Evolutionary conservation across 768 basidiomycete species (phyloP), one percentile per base, ranked within the genome.

Genomic region (Lentinula guzmanii): DNA sequence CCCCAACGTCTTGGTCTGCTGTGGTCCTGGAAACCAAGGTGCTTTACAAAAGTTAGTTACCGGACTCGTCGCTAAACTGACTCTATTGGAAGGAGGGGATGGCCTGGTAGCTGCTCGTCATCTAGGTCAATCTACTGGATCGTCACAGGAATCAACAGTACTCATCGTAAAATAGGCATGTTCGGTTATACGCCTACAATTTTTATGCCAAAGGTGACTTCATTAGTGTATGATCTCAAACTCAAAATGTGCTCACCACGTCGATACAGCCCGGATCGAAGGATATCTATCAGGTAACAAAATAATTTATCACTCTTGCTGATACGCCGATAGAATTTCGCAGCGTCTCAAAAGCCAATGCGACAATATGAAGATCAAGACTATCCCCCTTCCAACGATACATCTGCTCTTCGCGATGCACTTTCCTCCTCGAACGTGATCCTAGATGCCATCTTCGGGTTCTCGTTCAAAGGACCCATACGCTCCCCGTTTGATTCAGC

Each of bases 61-160:
- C 39, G 57, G n/a, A 50, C 28, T 34, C n/a, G 34, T 41, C 62
- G 37, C 35, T 31, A 11, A 48, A 6, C 46, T 42, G 42, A 43
- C 34, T 41, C 18, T 37, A 34, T 62, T 45, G 15, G 4, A 57
- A 62, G 90, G 94, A 1, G 97, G 97, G 11, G 97, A 99, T 74
- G 97, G 97, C 3, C 78, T 99, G 0, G 96, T 98, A 28, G 97
- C 97, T 33, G 97, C 97, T 46, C 81, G 96, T 48, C 97, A 99
- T 75, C 82, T 99, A 7, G 86, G 93, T 91, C 65, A 59, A 83
- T 69, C 33, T 16, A 2, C 4, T 41, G 28, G 28, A 18, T 10
- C 1, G 5, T 45, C 11, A 21, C 10, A 24, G 16, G 48, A 9
- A 31, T 24, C 45, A 13, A 39, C 13, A 18, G 33, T 45, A 31